Evolutionary conservation across 352 stramenopile genomes (phyloP).

Genomic region (Phytophthora boehmeriae): DNA sequence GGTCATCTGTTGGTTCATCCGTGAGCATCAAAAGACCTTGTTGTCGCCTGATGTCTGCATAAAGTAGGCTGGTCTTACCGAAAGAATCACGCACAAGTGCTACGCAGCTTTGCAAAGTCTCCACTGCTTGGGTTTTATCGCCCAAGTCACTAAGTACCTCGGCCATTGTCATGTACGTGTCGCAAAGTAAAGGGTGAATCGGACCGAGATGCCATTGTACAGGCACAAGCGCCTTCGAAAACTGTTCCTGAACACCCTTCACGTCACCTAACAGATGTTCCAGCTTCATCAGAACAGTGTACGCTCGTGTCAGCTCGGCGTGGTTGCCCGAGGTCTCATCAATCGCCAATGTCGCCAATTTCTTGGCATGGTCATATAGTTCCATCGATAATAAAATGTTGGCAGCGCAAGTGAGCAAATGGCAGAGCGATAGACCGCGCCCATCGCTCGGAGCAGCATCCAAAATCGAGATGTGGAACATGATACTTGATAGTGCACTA

Average conservation of each 20-base stretch:
- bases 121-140: conserved; percentile 33
- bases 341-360: conserved; percentile 39
- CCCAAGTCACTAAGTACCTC: conserved; percentile 36
- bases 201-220: conserved; percentile 51
- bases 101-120: conserved; percentile 30
- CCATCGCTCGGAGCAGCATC: conserved; percentile 35
- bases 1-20: conserved; percentile 10
- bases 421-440: conserved; percentile 34
- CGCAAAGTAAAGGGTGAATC: conserved; percentile 42
- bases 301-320: conserved; percentile 26
- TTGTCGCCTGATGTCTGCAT: conserved; percentile 48
- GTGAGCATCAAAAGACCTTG: conserved; percentile 47
- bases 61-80: conserved; percentile 51
- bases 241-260: conserved; percentile 18
- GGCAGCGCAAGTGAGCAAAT: conserved; percentile 45
- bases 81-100: conserved; percentile 46
- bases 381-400: conserved; percentile 45
- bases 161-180: conserved; percentile 54
- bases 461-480: conserved; percentile 52
- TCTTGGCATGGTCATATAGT: conserved; percentile 26
- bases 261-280: conserved; percentile 31
- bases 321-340: conserved; percentile 41
- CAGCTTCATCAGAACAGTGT: conserved; percentile 44
- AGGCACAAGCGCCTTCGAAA: conserved; percentile 34
- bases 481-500: conserved; percentile 36